Conservation (phyloP, 2,329 filamentous ascomycete species). For the Thelonectria blattea region DNA sequence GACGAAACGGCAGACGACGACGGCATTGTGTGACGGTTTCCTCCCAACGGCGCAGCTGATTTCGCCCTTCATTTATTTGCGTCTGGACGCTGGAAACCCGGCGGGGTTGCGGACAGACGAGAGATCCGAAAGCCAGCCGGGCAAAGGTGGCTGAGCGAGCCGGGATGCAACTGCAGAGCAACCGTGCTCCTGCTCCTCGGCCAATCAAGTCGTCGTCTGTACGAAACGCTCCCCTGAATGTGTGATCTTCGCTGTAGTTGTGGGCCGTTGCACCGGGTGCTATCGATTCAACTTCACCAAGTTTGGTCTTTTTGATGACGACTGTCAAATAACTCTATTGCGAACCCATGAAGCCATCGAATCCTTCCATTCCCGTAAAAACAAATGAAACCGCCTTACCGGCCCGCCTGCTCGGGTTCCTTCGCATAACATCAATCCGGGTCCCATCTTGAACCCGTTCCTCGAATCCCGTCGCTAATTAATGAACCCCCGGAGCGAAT, state of each 20-base stretch:
- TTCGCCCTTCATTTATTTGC: neutral
- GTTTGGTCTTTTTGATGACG: neutral
- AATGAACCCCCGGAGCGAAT: too few relatives aligned
- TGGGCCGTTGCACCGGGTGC: neutral
- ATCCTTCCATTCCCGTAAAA: neutral
- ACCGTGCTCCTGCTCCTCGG: neutral
- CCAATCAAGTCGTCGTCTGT: slow-evolving; percentile 4
- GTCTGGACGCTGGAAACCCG: neutral
- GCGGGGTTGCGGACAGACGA: neutral
- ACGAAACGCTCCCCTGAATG: neutral
- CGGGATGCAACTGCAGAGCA: neutral
- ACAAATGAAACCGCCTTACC: neutral
- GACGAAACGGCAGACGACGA: neutral
- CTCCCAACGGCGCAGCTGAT: neutral
- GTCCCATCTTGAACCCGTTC: neutral
- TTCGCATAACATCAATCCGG: too few relatives aligned
- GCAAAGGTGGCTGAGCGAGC: neutral
- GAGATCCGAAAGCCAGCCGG: neutral
- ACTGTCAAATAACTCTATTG: neutral
- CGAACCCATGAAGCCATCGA: neutral
- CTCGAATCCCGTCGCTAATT: neutral
- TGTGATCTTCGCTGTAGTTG: neutral
- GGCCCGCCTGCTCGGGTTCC: neutral
- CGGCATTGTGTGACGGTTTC: neutral
- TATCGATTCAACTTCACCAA: neutral